Evolutionary conservation across 192 early-diverging fungal species (phyloP), one percentile per base, ranked within the genome.

Genomic region (Haplosporangium gracile): DNA sequence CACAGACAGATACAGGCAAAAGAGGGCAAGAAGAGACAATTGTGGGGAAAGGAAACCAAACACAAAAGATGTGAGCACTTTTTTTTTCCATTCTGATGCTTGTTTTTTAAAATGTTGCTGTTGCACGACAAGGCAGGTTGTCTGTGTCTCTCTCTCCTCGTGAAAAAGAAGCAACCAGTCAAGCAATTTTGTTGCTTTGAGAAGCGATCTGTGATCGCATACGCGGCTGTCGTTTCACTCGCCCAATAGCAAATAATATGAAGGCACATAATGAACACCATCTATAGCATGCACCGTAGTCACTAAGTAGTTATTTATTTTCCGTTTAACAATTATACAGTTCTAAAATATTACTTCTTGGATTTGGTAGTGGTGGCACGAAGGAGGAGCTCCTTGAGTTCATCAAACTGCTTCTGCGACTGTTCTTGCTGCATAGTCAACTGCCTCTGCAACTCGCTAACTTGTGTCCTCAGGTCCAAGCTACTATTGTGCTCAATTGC

Each of bases 341-440:
- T 36, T 36, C 36, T 36, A 36, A 36, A 36, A 24, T 65, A 11
- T 32, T 65, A 65, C 60, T 65, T 65, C 60, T 65, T 65, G 10
- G 60, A 1, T 10, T 65, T 65, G 29, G 60, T 29, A 16, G 49
- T 16, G 49, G 49, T 51, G 29, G 60, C 60, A 15, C 29, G 74
- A 16, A 63, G 36, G 13, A 76, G 39, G n/a, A 76, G 74, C 13
- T 76, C 57, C 51, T 76, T 76, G 74, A 76, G 74, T 65, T 76
- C 74, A 26, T 76, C 74, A 42, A 76, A 76, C 43, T 77, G 75
- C n/a, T 29, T 65, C 43, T 77, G 75, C 2, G 75, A 22, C 38
- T 77, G 75, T 18, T 68, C 75, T 18, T 68, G 60, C 26, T 77
- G 75, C 22, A 40, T 26, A 5, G 68, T 22, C 40, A 77, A 47